phyloP scores from a whole-genome alignment of 768 basidiomycete genomes.

The Chalciporus piperatus region DNA sequence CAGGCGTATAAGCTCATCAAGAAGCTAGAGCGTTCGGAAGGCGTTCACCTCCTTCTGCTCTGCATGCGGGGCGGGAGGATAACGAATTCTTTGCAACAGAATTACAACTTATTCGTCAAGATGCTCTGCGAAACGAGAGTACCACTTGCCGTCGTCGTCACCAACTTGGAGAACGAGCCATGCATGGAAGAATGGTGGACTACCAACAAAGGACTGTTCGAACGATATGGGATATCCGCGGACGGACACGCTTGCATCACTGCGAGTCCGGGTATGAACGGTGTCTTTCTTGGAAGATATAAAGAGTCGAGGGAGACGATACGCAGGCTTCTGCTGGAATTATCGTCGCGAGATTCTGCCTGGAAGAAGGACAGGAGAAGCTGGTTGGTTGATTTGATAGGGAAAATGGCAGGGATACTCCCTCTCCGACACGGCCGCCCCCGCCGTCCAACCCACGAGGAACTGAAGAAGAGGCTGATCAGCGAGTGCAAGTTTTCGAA shows the following conservation, averaged over 20 bases:
- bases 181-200: slow-evolving; percentile 40
- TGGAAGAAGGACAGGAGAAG: slow-evolving; percentile 18
- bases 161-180: slow-evolving; percentile 36
- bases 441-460: slow-evolving; percentile 2
- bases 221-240: slow-evolving; percentile 25
- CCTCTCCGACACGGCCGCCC: slow-evolving; percentile 4
- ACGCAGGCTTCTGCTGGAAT: slow-evolving; percentile 12
- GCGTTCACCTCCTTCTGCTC: slow-evolving; percentile 40
- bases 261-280: slow-evolving; percentile 25
- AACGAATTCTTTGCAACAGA: slow-evolving; percentile 34
- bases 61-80: slow-evolving; percentile 39
- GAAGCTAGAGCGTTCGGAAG: slow-evolving; percentile 28
- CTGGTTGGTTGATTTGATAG: slow-evolving; percentile 20
- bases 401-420: slow-evolving; percentile 20
- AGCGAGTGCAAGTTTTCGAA: slow-evolving; percentile 17
- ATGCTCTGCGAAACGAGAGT: slow-evolving; percentile 39
- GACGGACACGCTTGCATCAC: slow-evolving; percentile 42
- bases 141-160: slow-evolving; percentile 38
- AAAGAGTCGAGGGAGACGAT: slow-evolving; percentile 30
- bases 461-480: slow-evolving; percentile 11
- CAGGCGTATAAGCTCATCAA: slow-evolving; percentile 34
- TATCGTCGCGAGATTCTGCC: not conserved
- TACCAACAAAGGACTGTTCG: slow-evolving; percentile 32
- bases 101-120: slow-evolving; percentile 38
- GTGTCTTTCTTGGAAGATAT: slow-evolving; percentile 26